Conservation (phyloP, 495 filamentous ascomycete species). For the Entonaema liquescens region DNA sequence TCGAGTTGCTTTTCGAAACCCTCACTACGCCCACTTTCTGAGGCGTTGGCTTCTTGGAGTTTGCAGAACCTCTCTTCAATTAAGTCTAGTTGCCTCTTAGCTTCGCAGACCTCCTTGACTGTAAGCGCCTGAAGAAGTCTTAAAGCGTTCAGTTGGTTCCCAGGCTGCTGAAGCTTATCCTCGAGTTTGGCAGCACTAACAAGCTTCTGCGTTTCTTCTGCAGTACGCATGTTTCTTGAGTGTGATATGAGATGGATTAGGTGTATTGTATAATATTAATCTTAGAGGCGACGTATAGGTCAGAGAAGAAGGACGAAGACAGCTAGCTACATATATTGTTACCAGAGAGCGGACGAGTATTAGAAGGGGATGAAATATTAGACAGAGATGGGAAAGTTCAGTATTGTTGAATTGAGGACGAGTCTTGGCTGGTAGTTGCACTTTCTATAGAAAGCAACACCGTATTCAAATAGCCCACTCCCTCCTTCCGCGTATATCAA, state of each 20-base stretch:
- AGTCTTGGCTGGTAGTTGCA: background rate
- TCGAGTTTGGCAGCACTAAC: slow-evolving; percentile 11
- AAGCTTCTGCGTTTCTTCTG: slow-evolving; percentile 26
- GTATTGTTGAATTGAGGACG: background rate
- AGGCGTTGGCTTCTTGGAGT: slow-evolving; percentile 24
- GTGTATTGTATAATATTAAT: background rate
- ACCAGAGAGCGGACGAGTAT: background rate
- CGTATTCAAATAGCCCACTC: background rate
- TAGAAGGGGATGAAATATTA: background rate
- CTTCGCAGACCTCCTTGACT: slow-evolving; percentile 26
- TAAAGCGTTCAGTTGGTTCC: slow-evolving; percentile 29
- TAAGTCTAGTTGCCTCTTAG: slow-evolving; percentile 16
- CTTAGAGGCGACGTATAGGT: background rate
- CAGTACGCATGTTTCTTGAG: slow-evolving; percentile 14
- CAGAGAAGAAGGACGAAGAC: no score
- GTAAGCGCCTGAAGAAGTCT: slow-evolving; percentile 30
- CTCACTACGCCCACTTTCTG: slow-evolving; percentile 12
- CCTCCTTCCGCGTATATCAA: background rate
- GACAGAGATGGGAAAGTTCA: background rate
- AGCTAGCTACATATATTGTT: background rate
- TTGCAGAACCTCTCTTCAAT: slow-evolving; percentile 26
- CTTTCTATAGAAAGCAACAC: background rate
- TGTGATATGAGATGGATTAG: background rate
- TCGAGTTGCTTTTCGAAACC: slow-evolving; percentile 30
- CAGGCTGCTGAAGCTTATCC: slow-evolving; percentile 25